These are phyloP conservation scores for Botrytis squamosa DNA, from an alignment of 2,329 filamentous ascomycete species.

Conservation along the genomic window DNA sequence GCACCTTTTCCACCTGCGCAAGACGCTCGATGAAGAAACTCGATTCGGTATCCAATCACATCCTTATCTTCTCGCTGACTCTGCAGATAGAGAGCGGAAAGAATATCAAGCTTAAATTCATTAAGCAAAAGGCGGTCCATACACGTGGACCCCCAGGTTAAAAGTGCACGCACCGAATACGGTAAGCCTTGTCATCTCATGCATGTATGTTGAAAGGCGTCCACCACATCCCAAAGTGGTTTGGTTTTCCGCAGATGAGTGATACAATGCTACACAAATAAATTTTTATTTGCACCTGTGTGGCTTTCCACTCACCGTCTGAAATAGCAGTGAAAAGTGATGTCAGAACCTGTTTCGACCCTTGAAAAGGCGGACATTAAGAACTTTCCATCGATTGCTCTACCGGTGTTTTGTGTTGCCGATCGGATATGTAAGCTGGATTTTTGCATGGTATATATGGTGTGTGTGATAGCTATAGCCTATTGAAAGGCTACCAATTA, in stretches of 20 bases:
- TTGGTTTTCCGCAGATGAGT: neutral
- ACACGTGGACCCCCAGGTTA: constrained; percentile 2
- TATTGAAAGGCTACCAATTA: constrained; percentile 17
- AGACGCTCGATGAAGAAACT: constrained; percentile 2
- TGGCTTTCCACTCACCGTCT: constrained; percentile 18
- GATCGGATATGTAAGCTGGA: constrained; percentile 21
- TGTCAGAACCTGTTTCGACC: neutral
- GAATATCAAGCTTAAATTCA: neutral
- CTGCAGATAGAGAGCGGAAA: constrained; percentile 7
- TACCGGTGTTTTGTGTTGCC: constrained; percentile 6
- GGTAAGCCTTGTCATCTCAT: constrained; percentile 5
- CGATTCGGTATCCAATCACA: constrained; percentile 11
- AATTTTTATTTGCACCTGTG: neutral
- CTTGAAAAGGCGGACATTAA: constrained; percentile 19
- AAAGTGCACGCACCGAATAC: constrained; percentile 7
- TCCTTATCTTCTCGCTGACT: neutral
- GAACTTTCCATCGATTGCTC: constrained; percentile 5
- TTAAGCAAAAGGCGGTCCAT: neutral
- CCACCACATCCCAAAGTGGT: neutral
- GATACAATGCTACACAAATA: neutral
- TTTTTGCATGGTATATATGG: neutral
- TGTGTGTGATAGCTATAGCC: constrained; percentile 10
- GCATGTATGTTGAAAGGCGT: constrained; percentile 12
- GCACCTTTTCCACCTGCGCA: constrained; percentile 4
- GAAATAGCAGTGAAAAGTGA: constrained; percentile 9